A percentile compares a stretch with the other conserved stretches of the same genome.
These are phyloP conservation scores for Linanthus parryae DNA, from an alignment of 148 eudicot genomes.

Conservation along the genomic window DNA sequence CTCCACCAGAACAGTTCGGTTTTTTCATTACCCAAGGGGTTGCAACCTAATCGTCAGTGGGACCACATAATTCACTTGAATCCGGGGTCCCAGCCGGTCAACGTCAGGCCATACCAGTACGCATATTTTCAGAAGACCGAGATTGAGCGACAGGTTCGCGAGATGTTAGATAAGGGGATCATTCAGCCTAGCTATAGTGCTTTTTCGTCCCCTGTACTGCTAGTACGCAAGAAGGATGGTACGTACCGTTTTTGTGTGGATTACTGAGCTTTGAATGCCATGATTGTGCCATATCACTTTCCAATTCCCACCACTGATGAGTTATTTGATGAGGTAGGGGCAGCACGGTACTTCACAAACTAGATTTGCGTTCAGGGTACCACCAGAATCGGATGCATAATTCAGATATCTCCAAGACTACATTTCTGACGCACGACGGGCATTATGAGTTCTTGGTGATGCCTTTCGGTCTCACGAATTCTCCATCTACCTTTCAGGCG, in stretches of 20 bases:
- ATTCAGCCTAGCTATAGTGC: neutral
- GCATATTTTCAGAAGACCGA: neutral
- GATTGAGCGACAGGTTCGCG: neutral
- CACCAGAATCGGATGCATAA: neutral
- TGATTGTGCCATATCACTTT: neutral
- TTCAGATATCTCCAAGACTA: neutral
- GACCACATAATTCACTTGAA: too few species aligned
- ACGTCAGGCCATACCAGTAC: neutral
- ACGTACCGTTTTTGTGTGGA: neutral
- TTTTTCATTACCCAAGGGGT: too few species aligned
- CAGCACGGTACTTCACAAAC: neutral
- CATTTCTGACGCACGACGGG: neutral
- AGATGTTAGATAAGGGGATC: neutral
- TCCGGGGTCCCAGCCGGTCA: neutral
- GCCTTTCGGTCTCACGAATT: neutral
- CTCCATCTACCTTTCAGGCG: neutral
- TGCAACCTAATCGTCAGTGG: too few species aligned
- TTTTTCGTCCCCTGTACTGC: neutral
- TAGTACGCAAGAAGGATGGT: neutral
- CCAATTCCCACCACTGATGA: neutral
- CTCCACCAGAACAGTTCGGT: too few species aligned
- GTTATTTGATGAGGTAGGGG: neutral
- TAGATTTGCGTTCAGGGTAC: neutral
- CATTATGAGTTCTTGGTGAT: neutral
- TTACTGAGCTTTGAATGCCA: neutral